A percentile compares a stretch with the other conserved stretches of the same genome.
These are phyloP conservation scores for Lachancea waltii DNA, from an alignment of 805 yeast genomes.

Conservation along the genomic window DNA sequence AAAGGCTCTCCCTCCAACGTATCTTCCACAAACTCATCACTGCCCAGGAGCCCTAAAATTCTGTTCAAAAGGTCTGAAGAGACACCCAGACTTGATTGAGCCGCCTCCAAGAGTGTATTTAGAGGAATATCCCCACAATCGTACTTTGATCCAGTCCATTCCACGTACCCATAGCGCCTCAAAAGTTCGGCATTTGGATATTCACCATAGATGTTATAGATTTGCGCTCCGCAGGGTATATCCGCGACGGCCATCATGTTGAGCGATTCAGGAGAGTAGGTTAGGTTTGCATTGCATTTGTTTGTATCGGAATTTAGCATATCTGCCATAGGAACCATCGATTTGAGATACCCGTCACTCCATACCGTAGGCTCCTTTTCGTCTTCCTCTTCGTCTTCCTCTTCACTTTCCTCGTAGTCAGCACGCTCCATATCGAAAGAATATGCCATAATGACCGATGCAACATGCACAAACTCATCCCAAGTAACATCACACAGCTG, in stretches of 20 bases:
- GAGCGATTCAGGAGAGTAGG: conserved; percentile 41
- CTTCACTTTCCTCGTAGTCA: conserved; percentile 27
- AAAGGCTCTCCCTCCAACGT: conserved; percentile 35
- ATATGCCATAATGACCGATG: conserved; percentile 79
- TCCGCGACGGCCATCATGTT: conserved; percentile 65
- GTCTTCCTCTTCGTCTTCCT: conserved; percentile 36
- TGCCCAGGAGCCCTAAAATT: conserved; percentile 26
- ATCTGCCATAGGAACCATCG: conserved; percentile 93
- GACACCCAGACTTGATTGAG: conserved; percentile 16
- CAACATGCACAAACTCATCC: conserved; percentile 63
- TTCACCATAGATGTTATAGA: conserved; percentile 85
- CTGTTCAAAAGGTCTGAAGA: conserved; percentile 32
- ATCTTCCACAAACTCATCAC: conserved; percentile 31
- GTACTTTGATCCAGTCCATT: conserved; percentile 57
- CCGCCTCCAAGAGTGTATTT: conserved; percentile 25
- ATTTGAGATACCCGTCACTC: conserved; percentile 47
- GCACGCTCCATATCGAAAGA: conserved; percentile 70
- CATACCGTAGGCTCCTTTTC: conserved; percentile 29
- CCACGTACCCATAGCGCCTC: conserved; percentile 89
- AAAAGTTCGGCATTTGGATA: conserved; percentile 86
- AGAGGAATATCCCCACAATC: conserved; percentile 77
- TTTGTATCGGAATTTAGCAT: conserved; percentile 80
- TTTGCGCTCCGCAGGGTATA: conserved; percentile 62
- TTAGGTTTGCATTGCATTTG: conserved; percentile 66
- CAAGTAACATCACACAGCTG: conserved; percentile 38